Evolutionary conservation across 371 early-diverging fungal genomes (phyloP), one percentile per base, ranked within the genome.

Genomic region (Thermomucor indicae-seudaticae): DNA sequence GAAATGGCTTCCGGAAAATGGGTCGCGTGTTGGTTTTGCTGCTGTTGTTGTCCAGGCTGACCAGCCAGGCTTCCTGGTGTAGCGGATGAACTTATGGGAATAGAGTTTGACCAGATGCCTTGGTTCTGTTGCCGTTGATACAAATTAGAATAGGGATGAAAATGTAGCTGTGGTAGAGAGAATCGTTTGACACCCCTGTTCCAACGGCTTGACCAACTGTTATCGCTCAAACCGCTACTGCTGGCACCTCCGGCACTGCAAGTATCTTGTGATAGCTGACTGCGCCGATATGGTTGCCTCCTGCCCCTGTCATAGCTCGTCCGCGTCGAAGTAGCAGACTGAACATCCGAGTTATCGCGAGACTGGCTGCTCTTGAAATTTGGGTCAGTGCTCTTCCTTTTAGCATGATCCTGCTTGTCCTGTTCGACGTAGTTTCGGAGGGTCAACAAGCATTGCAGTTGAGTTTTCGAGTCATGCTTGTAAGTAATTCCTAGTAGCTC

Each of bases 401-500:
- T 39, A n/a, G 40, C n/a, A 3, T 44, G 49, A n/a, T 23, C 25
- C 39, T 47, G 39, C 16, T 47, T 46, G 12, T 70, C 60, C n/a
- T n/a, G n/a, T 28, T 49, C 51, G 3, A 47, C 46, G 32, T 64
- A 62, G 24, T 72, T 58, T n/a, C 60, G 61, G 16, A 74, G 47
- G 10, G 67, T 60, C 53, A 74, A 51, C 6, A 74, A 60, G 43
- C 74, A 75, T 2, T 51, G 41, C 8, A 75, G 60, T 11, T 54
- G 68, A 17, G 56, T 55, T 35, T 40, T 49, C 6, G 60, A 57
- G 37, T 65, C 69, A 6, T 65, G 64, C 20, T 57, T 49, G 43
- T 71, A 75, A 1, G 70, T 67, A 41, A 71, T 59, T 22, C 70
- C 75, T 19, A 71, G 62, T 10, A 72, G 55, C 46, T 71, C 72